These are phyloP conservation scores for Heterobasidion parviporum DNA, from an alignment of 1,284 basidiomycete genomes.

Conservation along the genomic window DNA sequence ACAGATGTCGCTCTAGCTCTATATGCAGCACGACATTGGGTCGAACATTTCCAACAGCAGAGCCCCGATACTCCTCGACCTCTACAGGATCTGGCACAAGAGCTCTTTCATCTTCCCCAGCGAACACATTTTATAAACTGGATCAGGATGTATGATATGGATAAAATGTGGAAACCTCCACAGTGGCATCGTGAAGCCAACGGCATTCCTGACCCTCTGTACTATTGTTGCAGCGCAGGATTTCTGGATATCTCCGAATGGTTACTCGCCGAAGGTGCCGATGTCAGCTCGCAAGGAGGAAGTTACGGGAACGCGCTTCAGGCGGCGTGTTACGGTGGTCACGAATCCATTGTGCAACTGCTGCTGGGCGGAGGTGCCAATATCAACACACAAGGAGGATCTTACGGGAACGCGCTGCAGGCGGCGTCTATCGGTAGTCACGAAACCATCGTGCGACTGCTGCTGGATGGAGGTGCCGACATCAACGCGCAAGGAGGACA, in stretches of 20 bases:
- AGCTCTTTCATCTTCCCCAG: no score
- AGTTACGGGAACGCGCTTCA: not conserved
- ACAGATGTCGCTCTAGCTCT: not conserved
- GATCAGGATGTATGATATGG: no score
- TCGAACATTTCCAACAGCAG: not conserved
- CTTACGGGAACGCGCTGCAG: not conserved
- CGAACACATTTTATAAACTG: no score
- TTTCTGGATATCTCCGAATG: not conserved
- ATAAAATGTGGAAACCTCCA: no score
- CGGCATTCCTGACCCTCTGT: no score
- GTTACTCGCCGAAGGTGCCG: not conserved
- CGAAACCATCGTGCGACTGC: not conserved
- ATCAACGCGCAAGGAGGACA: not conserved
- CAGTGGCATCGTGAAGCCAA: no score
- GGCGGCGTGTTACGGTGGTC: not conserved
- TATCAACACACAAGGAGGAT: not conserved
- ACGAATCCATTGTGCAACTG: not conserved
- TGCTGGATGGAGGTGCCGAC: not conserved
- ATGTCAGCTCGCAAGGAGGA: not conserved
- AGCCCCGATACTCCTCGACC: not conserved
- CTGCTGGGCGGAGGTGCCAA: not conserved
- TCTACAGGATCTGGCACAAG: no score
- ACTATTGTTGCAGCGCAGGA: no score
- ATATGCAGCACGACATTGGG: not conserved
- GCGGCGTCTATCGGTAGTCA: not conserved